These are phyloP conservation scores for Datisca glomerata DNA, from an alignment of 306 rosid species.

Conservation along the genomic window DNA sequence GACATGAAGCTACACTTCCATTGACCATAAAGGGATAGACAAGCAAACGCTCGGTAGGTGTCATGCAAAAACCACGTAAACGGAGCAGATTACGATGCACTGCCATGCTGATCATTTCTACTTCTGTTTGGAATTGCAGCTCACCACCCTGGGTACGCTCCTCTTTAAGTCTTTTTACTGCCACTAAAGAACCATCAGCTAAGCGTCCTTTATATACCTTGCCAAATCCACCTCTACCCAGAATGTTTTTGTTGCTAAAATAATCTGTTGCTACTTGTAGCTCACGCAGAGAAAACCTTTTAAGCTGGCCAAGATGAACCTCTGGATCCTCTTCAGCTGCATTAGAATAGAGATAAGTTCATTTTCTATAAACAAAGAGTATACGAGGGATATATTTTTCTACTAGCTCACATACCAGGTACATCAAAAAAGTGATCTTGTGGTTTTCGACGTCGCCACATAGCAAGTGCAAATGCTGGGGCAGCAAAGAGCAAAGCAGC, in stretches of 20 bases:
- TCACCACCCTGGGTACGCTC: constrained; percentile 84
- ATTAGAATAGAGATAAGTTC: constrained; percentile 8
- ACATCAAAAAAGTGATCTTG: constrained; percentile 87
- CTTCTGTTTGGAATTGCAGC: constrained; percentile 93
- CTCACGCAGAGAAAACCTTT: constrained; percentile 81
- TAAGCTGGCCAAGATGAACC: constrained; percentile 90
- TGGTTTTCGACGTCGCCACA: constrained; percentile 61
- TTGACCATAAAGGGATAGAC: constrained; percentile 88
- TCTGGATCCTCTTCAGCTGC: constrained; percentile 96
- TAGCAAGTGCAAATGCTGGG: constrained; percentile 87
- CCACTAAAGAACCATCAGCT: constrained; percentile 83
- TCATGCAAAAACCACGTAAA: constrained; percentile 89
- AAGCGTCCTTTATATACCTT: constrained; percentile 92
- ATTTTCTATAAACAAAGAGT: background rate
- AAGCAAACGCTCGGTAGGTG: constrained; percentile 91
- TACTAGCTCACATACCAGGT: constrained; percentile 62
- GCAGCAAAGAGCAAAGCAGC: constrained; percentile 86
- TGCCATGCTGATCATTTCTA: constrained; percentile 95
- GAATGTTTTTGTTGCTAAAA: constrained; percentile 65
- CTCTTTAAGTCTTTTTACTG: constrained; percentile 90
- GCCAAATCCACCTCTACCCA: constrained; percentile 96
- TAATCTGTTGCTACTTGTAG: constrained; percentile 88
- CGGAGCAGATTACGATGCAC: constrained; percentile 95
- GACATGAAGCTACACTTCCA: constrained; percentile 95
- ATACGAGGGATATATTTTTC: background rate